Conservation (phyloP, 2,329 filamentous ascomycete species). For the Stenocarpella maydis region DNA sequence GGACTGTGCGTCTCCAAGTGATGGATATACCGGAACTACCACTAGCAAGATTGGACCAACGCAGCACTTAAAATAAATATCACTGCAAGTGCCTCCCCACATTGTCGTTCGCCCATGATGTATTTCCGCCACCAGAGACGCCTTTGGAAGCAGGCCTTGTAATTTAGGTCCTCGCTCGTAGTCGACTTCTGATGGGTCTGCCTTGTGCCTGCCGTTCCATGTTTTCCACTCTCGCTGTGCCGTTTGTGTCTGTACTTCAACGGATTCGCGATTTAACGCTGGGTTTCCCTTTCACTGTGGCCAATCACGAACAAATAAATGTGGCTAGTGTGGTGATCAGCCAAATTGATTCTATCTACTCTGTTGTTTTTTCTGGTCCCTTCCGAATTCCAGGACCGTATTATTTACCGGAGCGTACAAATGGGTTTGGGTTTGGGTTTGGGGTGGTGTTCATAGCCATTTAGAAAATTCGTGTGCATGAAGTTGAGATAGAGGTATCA, state of each 20-base stretch:
- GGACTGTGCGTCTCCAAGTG: not conserved
- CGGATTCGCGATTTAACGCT: not conserved
- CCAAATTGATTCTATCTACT: constrained; percentile 12
- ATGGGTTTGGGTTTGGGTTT: too few species aligned
- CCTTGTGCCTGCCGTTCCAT: not conserved
- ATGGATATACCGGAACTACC: not conserved
- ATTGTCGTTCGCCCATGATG: not conserved
- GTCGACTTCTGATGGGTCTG: not conserved
- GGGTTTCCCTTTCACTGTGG: not conserved
- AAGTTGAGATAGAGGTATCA: constrained; percentile 28
- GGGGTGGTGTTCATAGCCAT: not conserved
- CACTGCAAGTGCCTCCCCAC: not conserved
- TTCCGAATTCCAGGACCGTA: not conserved
- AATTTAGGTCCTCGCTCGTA: not conserved
- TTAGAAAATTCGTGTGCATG: constrained; percentile 12
- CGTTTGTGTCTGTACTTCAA: not conserved
- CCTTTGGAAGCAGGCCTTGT: not conserved
- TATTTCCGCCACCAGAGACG: not conserved
- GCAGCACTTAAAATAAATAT: not conserved
- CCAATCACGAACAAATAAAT: not conserved
- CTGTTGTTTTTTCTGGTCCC: not conserved
- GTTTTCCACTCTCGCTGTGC: not conserved
- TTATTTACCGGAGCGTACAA: constrained; percentile 3
- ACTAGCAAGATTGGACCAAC: constrained; percentile 12
- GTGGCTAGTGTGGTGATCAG: not conserved